Evolutionary conservation across 2,329 filamentous ascomycete genomes (phyloP).

Genomic region (Proliferodiscus dingleyae): DNA sequence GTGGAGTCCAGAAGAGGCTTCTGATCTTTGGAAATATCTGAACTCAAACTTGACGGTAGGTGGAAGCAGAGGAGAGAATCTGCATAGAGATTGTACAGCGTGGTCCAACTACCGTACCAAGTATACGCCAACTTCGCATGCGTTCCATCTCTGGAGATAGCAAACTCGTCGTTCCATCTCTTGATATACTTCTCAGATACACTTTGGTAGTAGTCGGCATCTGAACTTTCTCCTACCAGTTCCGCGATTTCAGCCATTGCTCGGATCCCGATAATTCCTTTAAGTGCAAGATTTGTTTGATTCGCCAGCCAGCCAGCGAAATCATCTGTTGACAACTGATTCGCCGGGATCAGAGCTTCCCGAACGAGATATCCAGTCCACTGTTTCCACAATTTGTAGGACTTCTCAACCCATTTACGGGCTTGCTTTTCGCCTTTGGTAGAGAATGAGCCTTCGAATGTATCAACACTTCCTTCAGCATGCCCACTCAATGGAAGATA

Average conservation of each 20-base stretch:
- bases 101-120: constrained; percentile 72
- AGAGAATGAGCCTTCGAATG: constrained; percentile 49
- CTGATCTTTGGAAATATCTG: constrained; percentile 17
- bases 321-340: constrained; percentile 66
- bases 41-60: constrained; percentile 32
- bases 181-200: constrained; percentile 59
- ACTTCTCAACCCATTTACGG: constrained; percentile 56
- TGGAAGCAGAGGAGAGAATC: constrained; percentile 78
- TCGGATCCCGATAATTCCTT: constrained; percentile 73
- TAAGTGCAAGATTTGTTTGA: constrained; percentile 68
- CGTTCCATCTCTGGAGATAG: constrained; percentile 58
- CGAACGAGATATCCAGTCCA: constrained; percentile 66
- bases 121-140: constrained; percentile 69
- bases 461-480: constrained; percentile 53
- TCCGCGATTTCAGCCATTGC: constrained; percentile 67
- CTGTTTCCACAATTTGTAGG: constrained; percentile 62
- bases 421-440: constrained; percentile 51
- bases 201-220: constrained; percentile 54
- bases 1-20: constrained; percentile 21
- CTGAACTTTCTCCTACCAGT: constrained; percentile 49
- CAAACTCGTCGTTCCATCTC: constrained; percentile 58
- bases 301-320: constrained; percentile 66
- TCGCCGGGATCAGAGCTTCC: constrained; percentile 57
- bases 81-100: constrained; percentile 65
- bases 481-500: constrained; percentile 35